phyloP scores from a whole-genome alignment of 2,329 filamentous ascomycete species.

The Fonsecaea nubica region DNA sequence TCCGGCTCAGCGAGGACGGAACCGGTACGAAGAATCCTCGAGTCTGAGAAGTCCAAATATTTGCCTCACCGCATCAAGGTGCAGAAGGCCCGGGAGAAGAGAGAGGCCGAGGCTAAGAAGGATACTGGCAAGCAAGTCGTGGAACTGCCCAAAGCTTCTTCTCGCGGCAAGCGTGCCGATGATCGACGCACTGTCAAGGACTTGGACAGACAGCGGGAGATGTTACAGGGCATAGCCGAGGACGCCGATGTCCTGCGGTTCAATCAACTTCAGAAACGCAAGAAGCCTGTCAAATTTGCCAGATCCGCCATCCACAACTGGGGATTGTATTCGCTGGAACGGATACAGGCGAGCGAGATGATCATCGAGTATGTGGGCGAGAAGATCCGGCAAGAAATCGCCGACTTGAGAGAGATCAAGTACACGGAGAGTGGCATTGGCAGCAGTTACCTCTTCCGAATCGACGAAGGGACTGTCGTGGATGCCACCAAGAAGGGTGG shows the following conservation, averaged over 20 bases:
- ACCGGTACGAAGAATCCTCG: conserved; percentile 91
- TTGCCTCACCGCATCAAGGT: conserved; percentile 97
- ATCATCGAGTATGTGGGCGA: conserved; percentile 99
- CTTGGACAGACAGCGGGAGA: conserved; percentile 87
- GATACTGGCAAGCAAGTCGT: conserved; percentile 73
- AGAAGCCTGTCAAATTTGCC: conserved; percentile 98
- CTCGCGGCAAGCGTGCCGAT: conserved; percentile 90
- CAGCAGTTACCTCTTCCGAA: conserved; percentile 96
- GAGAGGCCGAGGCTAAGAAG: conserved; percentile 73
- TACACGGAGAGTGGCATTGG: conserved; percentile 97
- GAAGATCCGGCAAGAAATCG: conserved; percentile 94
- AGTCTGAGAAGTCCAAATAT: conserved; percentile 98
- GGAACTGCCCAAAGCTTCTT: conserved; percentile 83
- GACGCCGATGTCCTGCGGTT: conserved; percentile 87
- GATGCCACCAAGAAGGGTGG: conserved; percentile 98
- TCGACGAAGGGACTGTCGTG: conserved; percentile 96
- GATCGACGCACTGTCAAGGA: conserved; percentile 94
- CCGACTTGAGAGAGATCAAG: conserved; percentile 89
- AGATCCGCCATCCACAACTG: conserved; percentile 98
- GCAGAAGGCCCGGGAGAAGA: conserved; percentile 86
- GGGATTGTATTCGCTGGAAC: conserved; percentile 97
- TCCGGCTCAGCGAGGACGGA: conserved; percentile 91
- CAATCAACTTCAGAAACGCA: conserved; percentile 98
- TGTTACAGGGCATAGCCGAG: conserved; percentile 72
- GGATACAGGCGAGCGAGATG: conserved; percentile 97